These are phyloP conservation scores for Aspergillus quadricinctus DNA, from an alignment of 2,329 filamentous ascomycete genomes.

Conservation along the genomic window DNA sequence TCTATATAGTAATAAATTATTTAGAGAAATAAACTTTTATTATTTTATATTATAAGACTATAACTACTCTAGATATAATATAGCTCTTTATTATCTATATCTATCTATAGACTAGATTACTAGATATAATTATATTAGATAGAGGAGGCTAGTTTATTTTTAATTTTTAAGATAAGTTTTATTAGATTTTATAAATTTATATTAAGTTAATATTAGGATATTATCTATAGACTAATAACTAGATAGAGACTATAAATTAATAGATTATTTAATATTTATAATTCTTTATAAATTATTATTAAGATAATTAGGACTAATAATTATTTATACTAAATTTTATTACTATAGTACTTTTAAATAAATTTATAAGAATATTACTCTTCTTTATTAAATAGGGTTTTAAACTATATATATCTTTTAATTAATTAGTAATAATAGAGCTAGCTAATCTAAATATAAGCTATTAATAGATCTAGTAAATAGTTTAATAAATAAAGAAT, in stretches of 20 bases:
- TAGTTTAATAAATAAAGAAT: no score
- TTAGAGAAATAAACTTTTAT: neutral
- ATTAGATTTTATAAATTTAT: neutral
- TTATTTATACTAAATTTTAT: no score
- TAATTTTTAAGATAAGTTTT: neutral
- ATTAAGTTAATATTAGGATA: neutral
- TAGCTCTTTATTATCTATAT: neutral
- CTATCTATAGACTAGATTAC: neutral
- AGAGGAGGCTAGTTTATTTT: neutral
- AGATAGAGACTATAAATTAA: neutral
- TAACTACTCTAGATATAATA: neutral
- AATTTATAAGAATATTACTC: no score
- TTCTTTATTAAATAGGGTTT: no score
- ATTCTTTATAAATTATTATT: neutral
- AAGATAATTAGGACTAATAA: no score
- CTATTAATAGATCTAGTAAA: no score
- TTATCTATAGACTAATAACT: neutral
- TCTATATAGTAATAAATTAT: neutral
- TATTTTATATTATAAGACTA: neutral
- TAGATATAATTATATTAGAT: neutral
- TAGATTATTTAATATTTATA: neutral
- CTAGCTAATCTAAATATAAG: no score
- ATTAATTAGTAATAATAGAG: no score
- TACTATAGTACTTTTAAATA: no score
- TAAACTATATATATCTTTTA: no score